These are phyloP conservation scores for Hamiltosporidium tvaerminnensis DNA, from an alignment of 371 early-diverging fungal species.

Conservation along the genomic window DNA sequence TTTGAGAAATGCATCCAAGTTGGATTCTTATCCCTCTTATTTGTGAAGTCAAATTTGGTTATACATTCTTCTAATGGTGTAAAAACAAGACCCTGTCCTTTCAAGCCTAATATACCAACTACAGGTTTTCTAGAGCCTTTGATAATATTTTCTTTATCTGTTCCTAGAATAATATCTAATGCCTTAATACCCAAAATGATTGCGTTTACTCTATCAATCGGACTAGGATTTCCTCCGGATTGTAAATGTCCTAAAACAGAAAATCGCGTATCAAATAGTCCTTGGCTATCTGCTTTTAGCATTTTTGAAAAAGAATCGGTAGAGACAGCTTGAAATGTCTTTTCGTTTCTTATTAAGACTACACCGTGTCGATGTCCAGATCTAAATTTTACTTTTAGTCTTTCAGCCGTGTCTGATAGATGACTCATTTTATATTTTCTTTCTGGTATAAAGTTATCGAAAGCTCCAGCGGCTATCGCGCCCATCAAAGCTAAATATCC, in stretches of 20 bases:
- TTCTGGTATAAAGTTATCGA: constrained; percentile 71
- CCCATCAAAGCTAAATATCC: constrained; percentile 79
- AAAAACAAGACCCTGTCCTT: constrained; percentile 14
- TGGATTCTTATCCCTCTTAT: constrained; percentile 21
- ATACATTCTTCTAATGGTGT: constrained; percentile 13
- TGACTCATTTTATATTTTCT: constrained; percentile 36
- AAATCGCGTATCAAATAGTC: constrained; percentile 71
- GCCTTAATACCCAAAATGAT: constrained; percentile 48
- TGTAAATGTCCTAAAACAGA: constrained; percentile 83
- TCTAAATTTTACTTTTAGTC: constrained; percentile 30
- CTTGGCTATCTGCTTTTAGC: constrained; percentile 73
- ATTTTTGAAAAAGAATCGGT: constrained; percentile 72
- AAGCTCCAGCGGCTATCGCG: constrained; percentile 74
- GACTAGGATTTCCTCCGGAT: constrained; percentile 80
- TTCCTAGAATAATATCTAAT: constrained; percentile 11
- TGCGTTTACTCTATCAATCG: constrained; percentile 80
- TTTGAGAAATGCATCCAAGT: constrained; percentile 26
- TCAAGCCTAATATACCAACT: constrained; percentile 23
- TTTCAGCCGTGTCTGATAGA: constrained; percentile 33
- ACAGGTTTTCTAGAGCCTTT: neutral
- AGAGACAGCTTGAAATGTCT: constrained; percentile 25
- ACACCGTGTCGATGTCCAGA: constrained; percentile 13
- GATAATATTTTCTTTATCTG: constrained; percentile 2
- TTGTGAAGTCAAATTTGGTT: constrained; percentile 17
- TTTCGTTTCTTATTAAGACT: constrained; percentile 36